A percentile compares a stretch with the other conserved stretches of the same genome.
Evolutionary conservation across 345 rosid species (phyloP).

Genomic region (Eucalyptus microcorys): DNA sequence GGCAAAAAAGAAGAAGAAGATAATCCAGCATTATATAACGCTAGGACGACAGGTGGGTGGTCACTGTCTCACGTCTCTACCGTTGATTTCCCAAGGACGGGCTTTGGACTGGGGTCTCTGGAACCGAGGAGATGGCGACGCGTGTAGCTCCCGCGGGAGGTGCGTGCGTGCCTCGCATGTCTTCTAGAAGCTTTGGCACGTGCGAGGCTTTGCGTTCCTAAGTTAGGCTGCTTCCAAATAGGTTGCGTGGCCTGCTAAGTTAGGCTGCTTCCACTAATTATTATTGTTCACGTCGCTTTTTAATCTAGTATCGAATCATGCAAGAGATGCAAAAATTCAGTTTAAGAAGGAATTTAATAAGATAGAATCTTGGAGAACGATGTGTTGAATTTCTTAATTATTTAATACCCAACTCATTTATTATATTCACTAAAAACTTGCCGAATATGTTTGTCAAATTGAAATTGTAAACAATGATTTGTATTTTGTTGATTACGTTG

Average conservation of each 20-base stretch:
- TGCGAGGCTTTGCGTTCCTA: not conserved
- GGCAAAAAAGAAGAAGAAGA: too few relatives aligned
- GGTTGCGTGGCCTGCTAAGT: not conserved
- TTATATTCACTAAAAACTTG: not conserved
- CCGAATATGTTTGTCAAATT: not conserved
- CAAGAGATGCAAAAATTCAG: not conserved
- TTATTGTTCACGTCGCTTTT: not conserved
- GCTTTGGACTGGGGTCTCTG: not conserved
- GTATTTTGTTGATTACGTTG: not conserved
- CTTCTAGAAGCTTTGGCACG: not conserved
- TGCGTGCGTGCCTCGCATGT: not conserved
- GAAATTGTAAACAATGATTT: not conserved
- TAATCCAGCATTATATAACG: too few relatives aligned
- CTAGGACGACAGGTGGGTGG: too few relatives aligned
- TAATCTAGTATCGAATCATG: not conserved
- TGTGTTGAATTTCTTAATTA: not conserved
- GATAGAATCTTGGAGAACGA: not conserved
- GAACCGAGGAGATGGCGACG: not conserved
- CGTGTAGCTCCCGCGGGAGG: not conserved
- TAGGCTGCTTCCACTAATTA: not conserved
- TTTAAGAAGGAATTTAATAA: not conserved
- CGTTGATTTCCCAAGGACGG: not conserved
- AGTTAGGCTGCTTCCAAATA: too few relatives aligned
- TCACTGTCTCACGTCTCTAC: not conserved
- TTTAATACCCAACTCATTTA: not conserved